Conservation (phyloP, 371 early-diverging fungal species). For the Zancudomyces culisetae region DNA sequence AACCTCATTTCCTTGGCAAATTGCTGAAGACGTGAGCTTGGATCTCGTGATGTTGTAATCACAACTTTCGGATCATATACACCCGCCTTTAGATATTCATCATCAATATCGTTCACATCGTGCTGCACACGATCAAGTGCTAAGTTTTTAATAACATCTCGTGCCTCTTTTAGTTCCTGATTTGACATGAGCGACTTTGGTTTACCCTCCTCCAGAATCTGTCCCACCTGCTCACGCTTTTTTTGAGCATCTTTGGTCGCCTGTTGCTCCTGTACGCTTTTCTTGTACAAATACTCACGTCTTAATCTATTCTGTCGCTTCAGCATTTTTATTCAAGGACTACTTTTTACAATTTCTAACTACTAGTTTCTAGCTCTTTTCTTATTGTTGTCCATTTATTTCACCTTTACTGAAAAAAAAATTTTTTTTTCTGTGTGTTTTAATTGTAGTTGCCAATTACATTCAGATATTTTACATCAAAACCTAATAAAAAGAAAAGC, state of each 20-base stretch:
- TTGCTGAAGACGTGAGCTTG: constrained; percentile 78
- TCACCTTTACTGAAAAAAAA: too few species aligned
- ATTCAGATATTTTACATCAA: too few species aligned
- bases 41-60: constrained; percentile 95
- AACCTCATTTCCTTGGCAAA: constrained; percentile 97
- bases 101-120: constrained; percentile 65
- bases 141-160: constrained; percentile 61
- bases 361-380: too few species aligned
- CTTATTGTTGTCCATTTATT: too few species aligned
- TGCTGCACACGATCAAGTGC: constrained; percentile 77
- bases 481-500: too few species aligned
- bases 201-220: constrained; percentile 48
- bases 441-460: too few species aligned
- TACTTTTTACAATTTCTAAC: too few species aligned
- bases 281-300: constrained; percentile 86
- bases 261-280: constrained; percentile 79
- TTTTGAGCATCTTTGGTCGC: constrained; percentile 84
- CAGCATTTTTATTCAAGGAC: too few species aligned
- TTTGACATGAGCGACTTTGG: constrained; percentile 63
- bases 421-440: too few species aligned
- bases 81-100: constrained; percentile 91
- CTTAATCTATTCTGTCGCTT: constrained; percentile 1
- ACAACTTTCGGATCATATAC: constrained; percentile 86
- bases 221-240: constrained; percentile 68
- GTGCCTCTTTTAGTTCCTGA: constrained; percentile 49